Evolutionary conservation across 2,329 filamentous ascomycete species (phyloP), one percentile per base, ranked within the genome.

Genomic region (Fusarium coffeatum): DNA sequence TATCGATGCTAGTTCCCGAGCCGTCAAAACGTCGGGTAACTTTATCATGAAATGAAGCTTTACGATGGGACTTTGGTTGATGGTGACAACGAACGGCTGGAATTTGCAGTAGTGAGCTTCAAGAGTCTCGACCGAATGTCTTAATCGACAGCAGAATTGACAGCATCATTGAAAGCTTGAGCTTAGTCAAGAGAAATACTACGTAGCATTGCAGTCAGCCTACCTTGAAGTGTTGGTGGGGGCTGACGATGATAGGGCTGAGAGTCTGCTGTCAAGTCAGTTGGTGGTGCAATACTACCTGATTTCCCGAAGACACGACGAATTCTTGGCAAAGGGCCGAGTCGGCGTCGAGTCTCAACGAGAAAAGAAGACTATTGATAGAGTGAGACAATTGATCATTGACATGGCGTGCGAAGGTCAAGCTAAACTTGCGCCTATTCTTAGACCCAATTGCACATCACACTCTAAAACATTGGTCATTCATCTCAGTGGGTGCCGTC

Each of bases 241-340:
- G 49, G n/a, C 49, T 53, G n/a, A 22, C 49, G 6, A 41, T 22
- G 34, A 42, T 53, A 53, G 34, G 34, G 49, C 49, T 53, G 49
- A 42, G 20, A 20, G 10, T 3, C 23, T 10, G 23, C 34, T 42
- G 37, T 53, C 49, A 53, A 25, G 3, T 53, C 22, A 9, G 10
- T 5, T 28, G 23, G 8, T 53, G 34, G 49, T 41, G 23, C 34
- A n/a, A 27, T 42, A 18, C 15, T 11, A 43, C 20, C 20, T 3
- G 4, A 11, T 25, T 23, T 23, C 22, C 22, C 15, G 20, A 43
- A 23, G 9, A 23, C 20, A 16, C 0, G 13, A 23, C 0, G 9
- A 3, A 43, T 18, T 4, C 41, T 43, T 23, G 20, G 13, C 22
- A 23, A 25, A 25, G 22, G 22, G 2, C 4, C 22, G n/a, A 43